A percentile compares a stretch with the other conserved stretches of the same genome.
Conservation (phyloP, 192 early-diverging fungal genomes). For the Entomortierella beljakovae region DNA sequence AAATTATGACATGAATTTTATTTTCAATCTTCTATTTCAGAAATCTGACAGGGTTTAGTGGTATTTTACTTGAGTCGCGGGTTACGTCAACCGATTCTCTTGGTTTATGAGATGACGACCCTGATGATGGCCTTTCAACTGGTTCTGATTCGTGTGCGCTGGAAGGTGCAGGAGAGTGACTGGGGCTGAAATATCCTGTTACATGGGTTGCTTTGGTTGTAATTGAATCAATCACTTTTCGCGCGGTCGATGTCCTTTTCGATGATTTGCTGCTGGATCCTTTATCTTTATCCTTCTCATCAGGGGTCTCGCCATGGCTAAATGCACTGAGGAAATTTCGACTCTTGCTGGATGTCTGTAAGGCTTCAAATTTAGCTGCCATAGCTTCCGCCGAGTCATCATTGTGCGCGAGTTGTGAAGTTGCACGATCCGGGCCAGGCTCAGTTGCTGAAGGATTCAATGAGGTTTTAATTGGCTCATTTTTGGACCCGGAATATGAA, state of each 20-base stretch:
- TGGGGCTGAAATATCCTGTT: constrained; percentile 47
- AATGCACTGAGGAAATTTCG: constrained; percentile 13
- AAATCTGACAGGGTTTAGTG: not conserved
- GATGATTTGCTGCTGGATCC: constrained; percentile 10
- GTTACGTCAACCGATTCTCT: not conserved
- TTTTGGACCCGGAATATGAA: constrained; percentile 3
- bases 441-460: constrained; percentile 23
- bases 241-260: constrained; percentile 37
- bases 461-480: constrained; percentile 16
- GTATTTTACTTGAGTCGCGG: not conserved
- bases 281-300: constrained; percentile 4
- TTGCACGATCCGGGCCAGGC: constrained; percentile 34
- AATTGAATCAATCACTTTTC: constrained; percentile 41
- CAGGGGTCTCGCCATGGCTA: constrained; percentile 13
- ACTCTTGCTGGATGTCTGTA: constrained; percentile 21
- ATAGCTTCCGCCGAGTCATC: constrained; percentile 24
- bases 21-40: not conserved
- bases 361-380: constrained; percentile 30
- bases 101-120: too few relatives aligned
- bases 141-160: not conserved
- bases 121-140: not conserved
- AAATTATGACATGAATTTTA: too few relatives aligned
- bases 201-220: constrained; percentile 40
- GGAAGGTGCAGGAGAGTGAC: not conserved
- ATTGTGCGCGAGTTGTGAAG: constrained; percentile 4